Base-by-base conservation (phyloP, 345 rosid genomes). In the Balakata baccata region DNA sequence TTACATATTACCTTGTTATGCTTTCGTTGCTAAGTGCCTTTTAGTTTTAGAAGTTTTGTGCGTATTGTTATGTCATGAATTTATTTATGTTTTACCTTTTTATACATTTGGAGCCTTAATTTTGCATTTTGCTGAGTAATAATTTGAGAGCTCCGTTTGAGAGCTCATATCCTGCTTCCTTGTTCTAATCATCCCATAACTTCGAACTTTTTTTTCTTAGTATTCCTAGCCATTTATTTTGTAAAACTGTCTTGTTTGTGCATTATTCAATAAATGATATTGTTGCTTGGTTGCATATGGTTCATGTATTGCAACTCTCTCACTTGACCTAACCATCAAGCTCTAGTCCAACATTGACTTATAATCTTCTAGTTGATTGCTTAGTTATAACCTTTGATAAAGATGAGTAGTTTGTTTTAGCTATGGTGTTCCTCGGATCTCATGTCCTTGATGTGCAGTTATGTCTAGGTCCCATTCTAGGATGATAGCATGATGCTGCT, bases 241-340 rank as follows among this genome's bases (percentile, higher is more conserved):
- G n/a, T 14, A 7, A n/a, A 46, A 11, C 65, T 7, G 18, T 62
- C 7, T 17, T 62, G n/a, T n/a, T 2, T 62, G 66, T 17, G n/a
- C 16, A 60, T 72, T 51, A n/a, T n/a, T n/a, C n/a, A n/a, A 22
- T 12, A 29, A 52, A 10, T 59, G 25, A 9, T 41, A 10, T 73
- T 69, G 45, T n/a, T 64, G 6, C 56, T 72, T 54, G 56, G 53
- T 64, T 62, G 81, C 90, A 86, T 92, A 89, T 75, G 89, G 90
- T 16, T 85, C n/a, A n/a, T n/a, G 74, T 70, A 85, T 89, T 67
- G 89, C 90, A 29, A 84, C 92, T 14, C 92, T 88, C 45, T 89
- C 97, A 2, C 92, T 89, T 52, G 92, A 89, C 72, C 84, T 92
- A 29, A 89, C 89, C 34, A 88, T 89, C 84, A 91, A 91, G 84